These are phyloP conservation scores for Sordaria brevicollis DNA, from an alignment of 495 filamentous ascomycete genomes.

Conservation along the genomic window DNA sequence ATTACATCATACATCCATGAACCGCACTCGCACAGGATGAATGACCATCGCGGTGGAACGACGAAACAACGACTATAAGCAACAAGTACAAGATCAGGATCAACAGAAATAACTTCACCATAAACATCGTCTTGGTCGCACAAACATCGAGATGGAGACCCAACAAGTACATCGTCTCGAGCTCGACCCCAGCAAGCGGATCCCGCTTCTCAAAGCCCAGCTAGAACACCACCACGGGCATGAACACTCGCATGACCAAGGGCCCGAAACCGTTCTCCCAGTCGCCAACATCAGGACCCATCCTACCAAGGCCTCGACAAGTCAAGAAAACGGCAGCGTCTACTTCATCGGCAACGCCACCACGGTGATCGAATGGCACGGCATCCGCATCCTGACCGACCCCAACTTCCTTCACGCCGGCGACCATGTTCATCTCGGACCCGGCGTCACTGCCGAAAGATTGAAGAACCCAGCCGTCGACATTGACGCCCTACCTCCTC, in stretches of 20 bases:
- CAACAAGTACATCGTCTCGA: conserved; percentile 2
- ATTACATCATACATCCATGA: neutral
- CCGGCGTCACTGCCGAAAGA: conserved; percentile 45
- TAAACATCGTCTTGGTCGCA: neutral
- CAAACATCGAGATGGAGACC: neutral
- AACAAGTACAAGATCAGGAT: neutral
- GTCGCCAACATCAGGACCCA: conserved; percentile 9
- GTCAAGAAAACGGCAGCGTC: conserved; percentile 16
- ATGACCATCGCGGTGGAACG: neutral
- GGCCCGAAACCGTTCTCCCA: conserved; percentile 6
- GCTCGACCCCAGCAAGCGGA: conserved; percentile 14
- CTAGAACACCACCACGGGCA: neutral
- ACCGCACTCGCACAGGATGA: neutral
- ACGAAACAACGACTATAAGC: neutral
- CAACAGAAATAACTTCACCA: neutral
- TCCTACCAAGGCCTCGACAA: neutral
- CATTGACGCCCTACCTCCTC: conserved; percentile 47
- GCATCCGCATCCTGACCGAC: conserved; percentile 56
- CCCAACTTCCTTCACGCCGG: conserved; percentile 63
- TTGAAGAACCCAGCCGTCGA: conserved; percentile 51
- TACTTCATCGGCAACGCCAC: conserved; percentile 60
- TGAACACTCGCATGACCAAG: neutral
- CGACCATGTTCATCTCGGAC: conserved; percentile 58
- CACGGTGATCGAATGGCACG: conserved; percentile 53
- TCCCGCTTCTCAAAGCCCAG: conserved; percentile 11